Percentiles rank a stretch among this genome's conserved stretches.
These are phyloP conservation scores for Tuber calosporum DNA, from an alignment of 495 filamentous ascomycete species.

Conservation along the genomic window DNA sequence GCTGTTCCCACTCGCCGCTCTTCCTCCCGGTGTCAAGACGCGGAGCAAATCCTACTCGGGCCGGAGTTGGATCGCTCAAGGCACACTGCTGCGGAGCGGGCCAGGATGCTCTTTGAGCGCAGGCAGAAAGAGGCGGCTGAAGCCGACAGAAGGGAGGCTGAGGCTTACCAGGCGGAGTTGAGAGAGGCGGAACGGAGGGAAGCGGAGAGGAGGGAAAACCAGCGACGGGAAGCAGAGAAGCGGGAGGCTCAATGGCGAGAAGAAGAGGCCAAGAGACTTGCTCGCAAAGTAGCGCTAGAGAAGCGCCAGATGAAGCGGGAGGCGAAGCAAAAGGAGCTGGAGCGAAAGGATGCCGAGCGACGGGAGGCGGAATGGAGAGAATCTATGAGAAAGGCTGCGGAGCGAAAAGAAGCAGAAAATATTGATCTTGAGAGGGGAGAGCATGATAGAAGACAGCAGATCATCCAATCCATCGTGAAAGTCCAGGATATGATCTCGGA, in stretches of 20 bases:
- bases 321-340: not conserved
- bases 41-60: not conserved
- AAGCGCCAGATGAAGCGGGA: not conserved
- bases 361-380: not conserved
- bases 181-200: constrained; percentile 4
- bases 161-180: not conserved
- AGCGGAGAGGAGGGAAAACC: not conserved
- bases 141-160: not conserved
- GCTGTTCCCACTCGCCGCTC: not conserved
- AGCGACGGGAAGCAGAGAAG: not conserved
- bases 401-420: not conserved
- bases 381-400: not conserved
- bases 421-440: not conserved
- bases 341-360: not conserved
- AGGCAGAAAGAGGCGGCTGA: not conserved
- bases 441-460: not conserved
- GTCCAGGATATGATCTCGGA: not conserved
- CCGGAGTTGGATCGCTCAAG: not conserved
- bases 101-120: not conserved
- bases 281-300: not conserved
- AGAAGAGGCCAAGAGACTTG: not conserved
- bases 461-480: not conserved
- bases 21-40: not conserved
- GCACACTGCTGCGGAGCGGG: not conserved
- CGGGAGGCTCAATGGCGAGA: constrained; percentile 1